Evolutionary conservation across 192 early-diverging fungal species (phyloP), one percentile per base, ranked within the genome.

Genomic region (Phlyctochytrium bullatum): DNA sequence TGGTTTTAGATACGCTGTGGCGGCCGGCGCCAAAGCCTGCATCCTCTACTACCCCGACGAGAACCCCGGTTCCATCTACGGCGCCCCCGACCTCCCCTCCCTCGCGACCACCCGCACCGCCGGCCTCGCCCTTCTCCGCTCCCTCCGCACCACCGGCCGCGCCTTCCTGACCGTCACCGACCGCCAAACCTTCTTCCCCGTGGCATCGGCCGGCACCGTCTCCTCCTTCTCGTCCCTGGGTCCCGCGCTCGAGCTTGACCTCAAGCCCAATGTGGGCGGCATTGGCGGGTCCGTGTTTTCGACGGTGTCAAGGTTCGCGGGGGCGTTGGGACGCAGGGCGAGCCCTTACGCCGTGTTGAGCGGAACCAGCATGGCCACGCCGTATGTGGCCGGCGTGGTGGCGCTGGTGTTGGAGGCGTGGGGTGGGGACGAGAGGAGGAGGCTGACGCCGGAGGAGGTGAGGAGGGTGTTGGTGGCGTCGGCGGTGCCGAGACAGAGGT

Each of bases 221-320:
- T 92, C 92, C 20, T 54, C 59, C 36, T 93, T 90, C 64, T 90
- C 89, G 10, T 89, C 88, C 27, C 83, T 83, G 67, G 94, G 94
- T 24, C 85, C 90, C 0, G 87, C 82, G 47, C 78, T 78, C 4
- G 84, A 91, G 57, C 73, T 95, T 52, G 72, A 83, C 23, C 63
- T 87, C 25, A 89, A 91, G 75, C 79, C 79, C 29, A 71, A 80
- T 30, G 20, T 80, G 33, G 75, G 73, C 29, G 79, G 75, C 14
- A 58, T 75, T 33, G 79, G 79, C 50, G 79, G 79, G 3, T 12
- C 35, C 24, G 67, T 80, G 4, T 57, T 57, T 27, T 57, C 54
- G 65, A 57, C 54, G 4, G 27, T 57, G 12, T 57, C 54, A 25
- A 6, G 12, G 4, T 28, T 25, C 54, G 10, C 14, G 14, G 12